Evolutionary conservation across 2,329 filamentous ascomycete species (phyloP), one percentile per base, ranked within the genome.

Genomic region (Scytalidium lignicola): DNA sequence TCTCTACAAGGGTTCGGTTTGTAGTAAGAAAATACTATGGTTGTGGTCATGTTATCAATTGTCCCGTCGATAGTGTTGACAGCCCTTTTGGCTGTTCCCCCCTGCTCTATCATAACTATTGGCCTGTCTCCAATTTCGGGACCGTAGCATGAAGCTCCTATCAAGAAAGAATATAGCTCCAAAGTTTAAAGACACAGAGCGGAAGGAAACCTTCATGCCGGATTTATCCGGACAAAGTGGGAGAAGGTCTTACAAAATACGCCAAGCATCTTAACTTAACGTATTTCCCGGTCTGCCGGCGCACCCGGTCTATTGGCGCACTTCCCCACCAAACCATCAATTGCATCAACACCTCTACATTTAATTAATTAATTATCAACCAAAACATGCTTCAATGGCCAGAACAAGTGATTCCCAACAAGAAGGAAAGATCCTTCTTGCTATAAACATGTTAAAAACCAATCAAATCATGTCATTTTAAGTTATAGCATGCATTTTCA

Each of bases 261-360:
- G 47, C 47, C 41, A 46, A 45, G 43, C 47, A 41, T 49, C 47
- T 46, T 49, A 42, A 46, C n/a, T n/a, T n/a, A n/a, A n/a, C n/a
- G n/a, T n/a, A 28, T 28, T 7, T 13, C n/a, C n/a, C n/a, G n/a
- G n/a, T n/a, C n/a, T n/a, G n/a, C n/a, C n/a, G n/a, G n/a, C n/a
- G n/a, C n/a, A n/a, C n/a, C n/a, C n/a, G n/a, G n/a, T n/a, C n/a
- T n/a, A n/a, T n/a, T n/a, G n/a, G n/a, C n/a, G n/a, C n/a, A n/a
- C n/a, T n/a, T n/a, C n/a, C n/a, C n/a, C n/a, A n/a, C n/a, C n/a
- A n/a, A n/a, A n/a, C n/a, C n/a, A n/a, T n/a, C n/a, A n/a, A n/a
- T n/a, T n/a, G n/a, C n/a, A n/a, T n/a, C n/a, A n/a, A n/a, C n/a
- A n/a, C n/a, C n/a, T n/a, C n/a, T n/a, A n/a, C n/a, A n/a, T n/a